Conservation (phyloP, 768 basidiomycete species). For the Panaeolus cyanescens region DNA sequence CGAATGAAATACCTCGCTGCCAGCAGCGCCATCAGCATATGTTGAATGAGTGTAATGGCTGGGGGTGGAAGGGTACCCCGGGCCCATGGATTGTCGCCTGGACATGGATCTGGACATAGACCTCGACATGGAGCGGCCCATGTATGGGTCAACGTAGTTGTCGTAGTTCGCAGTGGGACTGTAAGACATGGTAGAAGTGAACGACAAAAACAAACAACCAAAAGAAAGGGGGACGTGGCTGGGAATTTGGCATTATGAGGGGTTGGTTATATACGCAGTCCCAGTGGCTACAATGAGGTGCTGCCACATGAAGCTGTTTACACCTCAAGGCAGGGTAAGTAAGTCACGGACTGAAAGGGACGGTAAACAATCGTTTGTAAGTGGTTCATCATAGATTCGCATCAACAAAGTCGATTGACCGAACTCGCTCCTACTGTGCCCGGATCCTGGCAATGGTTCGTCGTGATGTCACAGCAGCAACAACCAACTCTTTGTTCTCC, state of each 20-base stretch:
- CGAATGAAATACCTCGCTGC: constrained; percentile 37
- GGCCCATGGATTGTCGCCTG: constrained; percentile 41
- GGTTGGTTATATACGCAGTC: constrained; percentile 8
- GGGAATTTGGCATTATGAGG: neutral
- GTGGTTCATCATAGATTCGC: constrained; percentile 3
- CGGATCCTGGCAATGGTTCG: constrained; percentile 2
- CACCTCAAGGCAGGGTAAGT: constrained; percentile 8
- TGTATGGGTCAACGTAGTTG: constrained; percentile 23
- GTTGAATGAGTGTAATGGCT: constrained; percentile 38
- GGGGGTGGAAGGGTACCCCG: constrained; percentile 31
- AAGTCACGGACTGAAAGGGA: neutral
- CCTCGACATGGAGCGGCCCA: constrained; percentile 22
- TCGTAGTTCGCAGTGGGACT: constrained; percentile 20
- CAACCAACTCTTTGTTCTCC: neutral
- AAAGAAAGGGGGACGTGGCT: neutral
- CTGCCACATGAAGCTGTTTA: constrained; percentile 4
- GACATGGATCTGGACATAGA: constrained; percentile 25
- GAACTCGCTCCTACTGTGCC: neutral
- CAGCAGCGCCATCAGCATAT: constrained; percentile 38
- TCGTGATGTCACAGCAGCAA: neutral
- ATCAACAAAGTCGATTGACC: constrained; percentile 3
- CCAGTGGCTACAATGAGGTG: constrained; percentile 7
- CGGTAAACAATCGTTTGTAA: neutral
- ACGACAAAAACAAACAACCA: neutral
- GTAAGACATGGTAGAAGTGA: constrained; percentile 21